Evolutionary conservation across 495 filamentous ascomycete genomes (phyloP).

Genomic region (Entonaema liquescens): DNA sequence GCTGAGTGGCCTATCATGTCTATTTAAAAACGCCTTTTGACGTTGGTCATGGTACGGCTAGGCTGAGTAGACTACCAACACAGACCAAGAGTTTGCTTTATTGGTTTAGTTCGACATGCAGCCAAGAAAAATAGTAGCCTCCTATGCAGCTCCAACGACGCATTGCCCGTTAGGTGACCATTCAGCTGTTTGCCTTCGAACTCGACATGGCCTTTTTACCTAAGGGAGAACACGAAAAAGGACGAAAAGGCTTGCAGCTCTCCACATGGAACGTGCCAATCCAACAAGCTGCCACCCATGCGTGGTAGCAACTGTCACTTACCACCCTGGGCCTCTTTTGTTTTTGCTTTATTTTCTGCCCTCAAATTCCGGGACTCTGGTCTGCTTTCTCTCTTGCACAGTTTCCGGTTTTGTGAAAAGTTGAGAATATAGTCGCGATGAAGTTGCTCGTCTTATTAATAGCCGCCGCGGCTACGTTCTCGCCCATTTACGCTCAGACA

Average conservation of each 20-base stretch:
- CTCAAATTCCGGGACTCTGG: not conserved
- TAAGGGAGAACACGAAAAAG: not conserved
- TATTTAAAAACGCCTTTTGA: not conserved
- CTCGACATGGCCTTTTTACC: not conserved
- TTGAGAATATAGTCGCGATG: slow-evolving; percentile 3
- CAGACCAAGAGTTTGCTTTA: not conserved
- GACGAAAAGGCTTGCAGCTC: not conserved
- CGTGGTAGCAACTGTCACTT: slow-evolving; percentile 4
- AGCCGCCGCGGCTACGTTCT: not conserved
- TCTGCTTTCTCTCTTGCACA: not conserved
- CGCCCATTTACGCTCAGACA: slow-evolving; percentile 6
- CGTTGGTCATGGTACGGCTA: not conserved
- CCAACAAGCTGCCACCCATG: not conserved
- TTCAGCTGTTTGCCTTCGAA: not conserved
- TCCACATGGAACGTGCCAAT: slow-evolving; percentile 13
- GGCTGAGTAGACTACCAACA: not conserved
- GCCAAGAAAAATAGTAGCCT: not conserved
- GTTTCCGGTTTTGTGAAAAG: not conserved
- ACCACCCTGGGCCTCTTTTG: not conserved
- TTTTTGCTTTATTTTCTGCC: slow-evolving; percentile 3
- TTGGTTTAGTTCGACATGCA: not conserved
- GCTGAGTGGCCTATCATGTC: slow-evolving; percentile 6
- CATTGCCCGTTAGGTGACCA: not conserved
- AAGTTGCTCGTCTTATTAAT: not conserved
- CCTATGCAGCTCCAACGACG: slow-evolving; percentile 1